Evolutionary conservation across 106 monocot species (phyloP), one percentile per base, ranked within the genome.

Genomic region (Phalaenopsis aphrodite): DNA sequence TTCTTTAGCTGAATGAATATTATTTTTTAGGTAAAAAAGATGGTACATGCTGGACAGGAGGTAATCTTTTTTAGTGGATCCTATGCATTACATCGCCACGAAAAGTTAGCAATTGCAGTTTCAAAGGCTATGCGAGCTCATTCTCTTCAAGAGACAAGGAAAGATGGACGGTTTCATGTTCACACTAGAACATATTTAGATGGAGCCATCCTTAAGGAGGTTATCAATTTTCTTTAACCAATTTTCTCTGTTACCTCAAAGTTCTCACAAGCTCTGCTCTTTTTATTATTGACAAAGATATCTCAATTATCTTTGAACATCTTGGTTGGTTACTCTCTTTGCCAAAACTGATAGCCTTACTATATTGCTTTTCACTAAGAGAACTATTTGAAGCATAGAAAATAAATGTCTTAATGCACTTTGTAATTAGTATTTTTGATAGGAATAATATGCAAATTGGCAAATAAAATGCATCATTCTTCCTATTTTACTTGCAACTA

Each of bases 131-230:
- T 91, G 91, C 85, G 94, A 56, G 84, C 92, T 83, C 94, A 93
- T 81, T 98, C 98, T 85, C 82, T 94, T 81, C 94, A 98, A 47
- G 98, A 98, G 79, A 98, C 98, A 79, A 94, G 93, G 75, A 89
- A 81, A 64, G 98, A 98, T 84, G 98, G 98, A 8, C 81, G 94
- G 17, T 98, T 94, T 87, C 94, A 94, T 87, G 94, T 98, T 72
- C 92, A 79, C 83, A 92, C 94, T 43, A 90, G 85, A 85, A 94
- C 98, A 75, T 98, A 98, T 83, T 81, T 98, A 61, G 98, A 98
- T 91, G 94, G 94, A 84, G 94, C 98, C 14, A 87, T 98, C 76
- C 90, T 98, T 46, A 98, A 87, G 88, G 98, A 98, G 84, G 98
- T 98, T 49, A 23, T 8, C 76, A 11, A 39, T 71, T 71, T 14